phyloP scores from a whole-genome alignment of 2,329 filamentous ascomycete genomes.

The Botrytis fragariae region DNA sequence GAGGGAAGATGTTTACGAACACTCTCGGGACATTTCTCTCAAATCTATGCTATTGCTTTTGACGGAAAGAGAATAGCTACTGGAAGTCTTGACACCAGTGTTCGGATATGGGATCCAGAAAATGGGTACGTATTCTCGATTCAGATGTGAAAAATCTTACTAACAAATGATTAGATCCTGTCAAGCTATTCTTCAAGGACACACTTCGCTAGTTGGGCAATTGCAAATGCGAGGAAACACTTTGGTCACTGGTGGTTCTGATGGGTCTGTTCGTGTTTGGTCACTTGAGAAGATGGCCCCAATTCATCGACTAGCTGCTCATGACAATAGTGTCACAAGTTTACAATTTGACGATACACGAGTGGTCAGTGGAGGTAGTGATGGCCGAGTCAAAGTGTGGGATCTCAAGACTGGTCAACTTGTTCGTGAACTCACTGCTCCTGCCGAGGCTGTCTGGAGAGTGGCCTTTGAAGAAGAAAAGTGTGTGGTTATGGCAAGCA shows the following conservation, averaged over 20 bases:
- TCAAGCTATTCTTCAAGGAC: constrained; percentile 88
- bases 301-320: constrained; percentile 90
- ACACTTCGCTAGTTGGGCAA: constrained; percentile 95
- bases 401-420: constrained; percentile 88
- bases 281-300: constrained; percentile 85
- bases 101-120: constrained; percentile 91
- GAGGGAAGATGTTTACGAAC: constrained; percentile 90
- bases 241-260: constrained; percentile 91
- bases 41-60: constrained; percentile 98
- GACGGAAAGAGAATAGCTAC: constrained; percentile 92
- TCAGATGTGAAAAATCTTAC: constrained; percentile 38
- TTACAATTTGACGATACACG: constrained; percentile 94
- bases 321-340: constrained; percentile 98
- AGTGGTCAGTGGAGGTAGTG: constrained; percentile 92
- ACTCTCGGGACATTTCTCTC: constrained; percentile 91
- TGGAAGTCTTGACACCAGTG: constrained; percentile 92
- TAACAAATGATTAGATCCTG: constrained; percentile 42
- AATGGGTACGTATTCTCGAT: constrained; percentile 62
- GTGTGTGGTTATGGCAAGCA: constrained; percentile 89
- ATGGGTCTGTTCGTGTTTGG: constrained; percentile 96
- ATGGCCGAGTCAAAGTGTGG: constrained; percentile 98
- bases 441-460: constrained; percentile 93
- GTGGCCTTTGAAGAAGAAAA: constrained; percentile 99
- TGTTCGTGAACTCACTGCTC: constrained; percentile 85
- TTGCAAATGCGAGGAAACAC: constrained; percentile 94